These are phyloP conservation scores for Leptomonas pyrrhocoris DNA, from an alignment of 208 protist genomes.

Conservation along the genomic window DNA sequence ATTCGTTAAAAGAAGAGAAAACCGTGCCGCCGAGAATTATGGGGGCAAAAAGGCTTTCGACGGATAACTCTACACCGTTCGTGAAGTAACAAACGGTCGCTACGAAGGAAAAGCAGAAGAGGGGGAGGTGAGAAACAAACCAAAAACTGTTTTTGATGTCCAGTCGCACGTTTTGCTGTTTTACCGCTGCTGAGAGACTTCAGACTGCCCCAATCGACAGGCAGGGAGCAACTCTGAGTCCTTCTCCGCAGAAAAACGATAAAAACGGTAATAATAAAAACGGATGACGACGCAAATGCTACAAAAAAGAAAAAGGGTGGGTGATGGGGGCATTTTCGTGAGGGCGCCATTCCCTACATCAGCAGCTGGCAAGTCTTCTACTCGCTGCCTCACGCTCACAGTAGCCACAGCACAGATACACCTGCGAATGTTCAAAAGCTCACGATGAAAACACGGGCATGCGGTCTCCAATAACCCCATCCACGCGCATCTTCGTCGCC, in stretches of 20 bases:
- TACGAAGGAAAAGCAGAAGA: neutral
- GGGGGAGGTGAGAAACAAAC: neutral
- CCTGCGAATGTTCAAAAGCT: neutral
- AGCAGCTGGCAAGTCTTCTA: too few species aligned
- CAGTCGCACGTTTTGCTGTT: too few species aligned
- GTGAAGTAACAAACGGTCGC: neutral
- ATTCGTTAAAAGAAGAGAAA: too few species aligned
- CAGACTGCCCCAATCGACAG: too few species aligned
- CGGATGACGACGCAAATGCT: too few species aligned
- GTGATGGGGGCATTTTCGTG: neutral
- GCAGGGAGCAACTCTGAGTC: too few species aligned
- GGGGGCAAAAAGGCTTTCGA: neutral
- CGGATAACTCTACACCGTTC: neutral
- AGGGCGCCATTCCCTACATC: neutral
- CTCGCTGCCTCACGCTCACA: too few species aligned
- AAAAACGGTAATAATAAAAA: too few species aligned
- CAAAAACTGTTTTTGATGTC: too few species aligned
- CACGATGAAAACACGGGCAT: conserved; percentile 42
- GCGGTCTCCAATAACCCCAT: conserved; percentile 79
- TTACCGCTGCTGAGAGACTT: too few species aligned
- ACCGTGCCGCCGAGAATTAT: too few species aligned
- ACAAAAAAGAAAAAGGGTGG: neutral
- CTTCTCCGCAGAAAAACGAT: neutral
- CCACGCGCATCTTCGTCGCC: conserved; percentile 54
- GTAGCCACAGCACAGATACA: too few species aligned